These are phyloP conservation scores for Microcyclospora pomicola DNA, from an alignment of 2,329 filamentous ascomycete species.

Conservation along the genomic window DNA sequence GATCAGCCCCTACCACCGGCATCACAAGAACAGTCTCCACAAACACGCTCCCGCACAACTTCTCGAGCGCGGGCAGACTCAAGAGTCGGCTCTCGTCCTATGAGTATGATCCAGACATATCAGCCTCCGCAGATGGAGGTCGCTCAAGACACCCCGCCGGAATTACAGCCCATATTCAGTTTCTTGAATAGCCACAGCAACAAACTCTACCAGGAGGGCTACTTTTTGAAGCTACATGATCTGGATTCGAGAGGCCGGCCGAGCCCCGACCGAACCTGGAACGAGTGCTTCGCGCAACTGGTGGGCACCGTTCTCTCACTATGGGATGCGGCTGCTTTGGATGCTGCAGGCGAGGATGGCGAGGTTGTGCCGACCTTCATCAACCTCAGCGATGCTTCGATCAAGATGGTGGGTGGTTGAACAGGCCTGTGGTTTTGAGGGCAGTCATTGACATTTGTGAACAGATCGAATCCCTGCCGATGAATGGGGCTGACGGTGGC, in stretches of 20 bases:
- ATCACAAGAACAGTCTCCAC: constrained; percentile 2
- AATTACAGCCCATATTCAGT: constrained; percentile 86
- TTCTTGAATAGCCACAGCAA: constrained; percentile 91
- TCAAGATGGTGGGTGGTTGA: constrained; percentile 67
- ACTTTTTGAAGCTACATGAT: constrained; percentile 93
- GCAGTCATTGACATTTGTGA: constrained; percentile 3
- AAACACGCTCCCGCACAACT: constrained; percentile 14
- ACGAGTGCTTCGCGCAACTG: constrained; percentile 91
- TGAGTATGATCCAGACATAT: constrained; percentile 77
- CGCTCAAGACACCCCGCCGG: constrained; percentile 71
- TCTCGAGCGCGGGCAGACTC: constrained; percentile 33
- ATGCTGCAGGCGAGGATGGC: constrained; percentile 70
- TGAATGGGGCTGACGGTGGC: constrained; percentile 60
- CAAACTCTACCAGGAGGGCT: constrained; percentile 95
- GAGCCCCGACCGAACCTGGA: constrained; percentile 78
- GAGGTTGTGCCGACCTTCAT: constrained; percentile 87
- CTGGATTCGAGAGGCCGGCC: constrained; percentile 80
- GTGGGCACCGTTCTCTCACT: constrained; percentile 88
- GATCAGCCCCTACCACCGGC: too few species aligned
- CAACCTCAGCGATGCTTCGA: constrained; percentile 91
- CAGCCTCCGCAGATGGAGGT: constrained; percentile 78
- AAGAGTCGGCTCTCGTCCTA: constrained; percentile 49
- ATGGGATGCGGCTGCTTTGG: constrained; percentile 88
- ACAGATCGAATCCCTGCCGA: constrained; percentile 61
- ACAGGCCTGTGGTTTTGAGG: neutral